Conservation (phyloP, 306 rosid species). For the Cyclanthera cordifolia region DNA sequence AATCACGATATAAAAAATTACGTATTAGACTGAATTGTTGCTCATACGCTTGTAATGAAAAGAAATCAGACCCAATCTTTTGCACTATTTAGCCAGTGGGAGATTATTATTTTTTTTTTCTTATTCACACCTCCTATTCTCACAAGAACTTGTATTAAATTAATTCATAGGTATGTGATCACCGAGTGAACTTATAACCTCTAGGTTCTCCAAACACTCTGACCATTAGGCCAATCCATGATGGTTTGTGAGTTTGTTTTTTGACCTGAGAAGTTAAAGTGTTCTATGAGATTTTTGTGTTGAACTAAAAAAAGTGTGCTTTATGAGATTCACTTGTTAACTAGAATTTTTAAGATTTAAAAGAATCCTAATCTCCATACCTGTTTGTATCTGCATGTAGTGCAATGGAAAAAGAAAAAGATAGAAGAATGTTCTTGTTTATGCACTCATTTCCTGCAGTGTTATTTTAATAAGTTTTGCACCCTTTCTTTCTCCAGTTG, state of each 20-base stretch:
- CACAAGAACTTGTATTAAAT: no score
- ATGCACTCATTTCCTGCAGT: background rate
- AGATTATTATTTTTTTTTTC: no score
- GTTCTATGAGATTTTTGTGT: background rate
- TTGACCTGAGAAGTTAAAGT: background rate
- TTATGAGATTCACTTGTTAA: background rate
- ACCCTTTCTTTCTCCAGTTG: constrained; percentile 38
- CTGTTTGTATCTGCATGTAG: background rate
- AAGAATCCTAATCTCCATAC: background rate
- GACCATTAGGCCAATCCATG: no score
- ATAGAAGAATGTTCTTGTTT: background rate
- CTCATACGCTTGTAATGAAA: background rate
- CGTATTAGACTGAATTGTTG: background rate
- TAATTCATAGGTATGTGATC: no score
- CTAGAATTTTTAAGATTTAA: background rate
- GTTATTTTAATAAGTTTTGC: constrained; percentile 2
- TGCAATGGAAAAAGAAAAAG: background rate
- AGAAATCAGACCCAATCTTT: background rate
- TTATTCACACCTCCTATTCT: no score
- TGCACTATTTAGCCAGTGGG: background rate
- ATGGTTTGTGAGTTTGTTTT: background rate
- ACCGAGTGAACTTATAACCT: no score
- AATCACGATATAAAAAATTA: background rate
- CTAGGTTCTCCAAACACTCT: no score
- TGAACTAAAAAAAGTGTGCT: background rate